phyloP scores from a whole-genome alignment of 495 filamentous ascomycete species.

The Penicillium bovifimosum region DNA sequence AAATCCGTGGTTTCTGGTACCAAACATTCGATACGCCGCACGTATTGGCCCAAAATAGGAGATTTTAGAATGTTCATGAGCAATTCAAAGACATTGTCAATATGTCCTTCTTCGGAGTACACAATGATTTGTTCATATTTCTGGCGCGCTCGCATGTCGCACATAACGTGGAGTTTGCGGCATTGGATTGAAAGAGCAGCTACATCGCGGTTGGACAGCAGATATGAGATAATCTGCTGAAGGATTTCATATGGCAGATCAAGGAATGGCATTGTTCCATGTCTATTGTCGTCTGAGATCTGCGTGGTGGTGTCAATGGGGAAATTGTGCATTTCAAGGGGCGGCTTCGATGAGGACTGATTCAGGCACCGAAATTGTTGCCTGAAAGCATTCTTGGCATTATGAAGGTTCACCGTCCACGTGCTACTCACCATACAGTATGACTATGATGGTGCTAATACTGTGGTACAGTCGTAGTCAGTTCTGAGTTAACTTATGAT shows the following conservation, averaged over 20 bases:
- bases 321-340: neutral
- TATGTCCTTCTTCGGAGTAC: neutral
- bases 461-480: too few relatives aligned
- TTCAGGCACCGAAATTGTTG: neutral
- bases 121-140: slow-evolving; percentile 15
- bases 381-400: slow-evolving; percentile 13
- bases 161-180: slow-evolving; percentile 16
- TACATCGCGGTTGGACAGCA: slow-evolving; percentile 21
- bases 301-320: too few relatives aligned
- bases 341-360: neutral
- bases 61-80: slow-evolving; percentile 1
- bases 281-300: too few relatives aligned
- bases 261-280: slow-evolving; percentile 2
- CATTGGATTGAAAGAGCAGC: slow-evolving; percentile 22
- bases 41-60: neutral
- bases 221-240: slow-evolving; percentile 10
- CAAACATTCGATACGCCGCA: neutral
- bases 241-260: slow-evolving; percentile 27
- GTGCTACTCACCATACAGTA: too few relatives aligned
- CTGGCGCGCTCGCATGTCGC: slow-evolving; percentile 20
- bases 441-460: too few relatives aligned
- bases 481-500: too few relatives aligned
- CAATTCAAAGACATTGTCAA: slow-evolving; percentile 11
- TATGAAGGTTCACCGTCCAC: too few relatives aligned
- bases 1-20: too few relatives aligned